A percentile compares a stretch with the other conserved stretches of the same genome.
Conservation (phyloP, 1,284 basidiomycete species). For the Ganoderma resinaceum region DNA sequence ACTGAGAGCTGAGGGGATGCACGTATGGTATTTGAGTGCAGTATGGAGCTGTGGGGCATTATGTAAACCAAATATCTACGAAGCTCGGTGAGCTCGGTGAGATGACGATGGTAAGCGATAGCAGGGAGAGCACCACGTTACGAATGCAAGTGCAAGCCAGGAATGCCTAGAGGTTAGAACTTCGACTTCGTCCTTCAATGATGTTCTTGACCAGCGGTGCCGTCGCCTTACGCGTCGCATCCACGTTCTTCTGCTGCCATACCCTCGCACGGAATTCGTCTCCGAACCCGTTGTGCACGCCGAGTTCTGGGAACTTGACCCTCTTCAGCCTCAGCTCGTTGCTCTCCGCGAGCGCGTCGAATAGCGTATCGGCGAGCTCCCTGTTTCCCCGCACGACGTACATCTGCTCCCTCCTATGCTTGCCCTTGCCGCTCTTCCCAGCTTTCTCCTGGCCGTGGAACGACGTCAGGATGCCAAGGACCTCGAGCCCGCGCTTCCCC, state of each 20-base stretch:
- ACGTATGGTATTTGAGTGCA: too few species aligned
- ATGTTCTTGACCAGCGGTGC: slow-evolving; percentile 75
- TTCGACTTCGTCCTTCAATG: slow-evolving; percentile 36
- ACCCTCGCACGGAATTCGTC: slow-evolving; percentile 47
- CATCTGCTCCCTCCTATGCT: slow-evolving; percentile 73
- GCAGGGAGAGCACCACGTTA: neutral
- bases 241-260: slow-evolving; percentile 80
- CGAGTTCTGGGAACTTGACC: slow-evolving; percentile 45
- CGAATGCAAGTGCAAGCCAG: neutral
- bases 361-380: slow-evolving; percentile 50
- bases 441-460: slow-evolving; percentile 53
- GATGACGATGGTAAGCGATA: neutral
- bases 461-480: slow-evolving; percentile 82
- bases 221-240: slow-evolving; percentile 81
- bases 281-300: slow-evolving; percentile 38
- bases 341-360: slow-evolving; percentile 63
- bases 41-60: too few species aligned
- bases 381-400: slow-evolving; percentile 57
- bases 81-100: too few species aligned
- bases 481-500: slow-evolving; percentile 63
- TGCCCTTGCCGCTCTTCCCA: slow-evolving; percentile 59
- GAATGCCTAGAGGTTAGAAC: slow-evolving; percentile 18
- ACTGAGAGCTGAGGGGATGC: too few species aligned
- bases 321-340: slow-evolving; percentile 58
- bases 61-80: too few species aligned